Evolutionary conservation across 352 stramenopile genomes (phyloP).

Genomic region (Globisporangium solare): DNA sequence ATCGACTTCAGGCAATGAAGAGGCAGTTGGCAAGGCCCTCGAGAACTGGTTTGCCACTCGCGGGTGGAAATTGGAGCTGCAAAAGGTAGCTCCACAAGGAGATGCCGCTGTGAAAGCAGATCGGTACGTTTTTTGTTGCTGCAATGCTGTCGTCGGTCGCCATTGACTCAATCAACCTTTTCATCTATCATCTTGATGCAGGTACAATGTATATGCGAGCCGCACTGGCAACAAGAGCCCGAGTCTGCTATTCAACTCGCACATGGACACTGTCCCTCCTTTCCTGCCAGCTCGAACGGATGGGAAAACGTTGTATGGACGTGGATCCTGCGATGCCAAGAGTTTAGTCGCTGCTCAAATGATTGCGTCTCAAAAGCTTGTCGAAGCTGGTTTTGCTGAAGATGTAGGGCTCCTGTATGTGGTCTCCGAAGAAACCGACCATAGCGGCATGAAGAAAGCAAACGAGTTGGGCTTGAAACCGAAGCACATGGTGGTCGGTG

Average conservation of each 20-base stretch:
- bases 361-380: constrained; percentile 67
- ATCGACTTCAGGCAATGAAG: constrained; percentile 72
- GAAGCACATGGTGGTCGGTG: constrained; percentile 74
- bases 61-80: constrained; percentile 71
- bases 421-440: constrained; percentile 85
- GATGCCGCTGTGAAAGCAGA: constrained; percentile 53
- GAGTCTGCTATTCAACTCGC: constrained; percentile 78
- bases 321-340: constrained; percentile 82
- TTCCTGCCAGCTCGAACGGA: constrained; percentile 64
- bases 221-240: constrained; percentile 49
- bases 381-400: constrained; percentile 43
- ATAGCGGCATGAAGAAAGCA: constrained; percentile 86
- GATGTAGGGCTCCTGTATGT: constrained; percentile 81
- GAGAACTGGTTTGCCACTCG: constrained; percentile 56
- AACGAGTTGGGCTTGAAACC: constrained; percentile 73
- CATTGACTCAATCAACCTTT: no score
- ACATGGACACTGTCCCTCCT: constrained; percentile 83
- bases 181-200: constrained; percentile 10
- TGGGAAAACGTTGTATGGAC: constrained; percentile 64
- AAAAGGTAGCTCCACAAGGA: constrained; percentile 61
- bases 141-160: neutral
- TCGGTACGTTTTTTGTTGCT: constrained; percentile 21
- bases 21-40: constrained; percentile 58
- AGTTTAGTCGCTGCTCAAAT: constrained; percentile 80
- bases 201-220: constrained; percentile 75